Evolutionary conservation across 495 filamentous ascomycete species (phyloP), one percentile per base, ranked within the genome.

Genomic region (Physcia stellaris): DNA sequence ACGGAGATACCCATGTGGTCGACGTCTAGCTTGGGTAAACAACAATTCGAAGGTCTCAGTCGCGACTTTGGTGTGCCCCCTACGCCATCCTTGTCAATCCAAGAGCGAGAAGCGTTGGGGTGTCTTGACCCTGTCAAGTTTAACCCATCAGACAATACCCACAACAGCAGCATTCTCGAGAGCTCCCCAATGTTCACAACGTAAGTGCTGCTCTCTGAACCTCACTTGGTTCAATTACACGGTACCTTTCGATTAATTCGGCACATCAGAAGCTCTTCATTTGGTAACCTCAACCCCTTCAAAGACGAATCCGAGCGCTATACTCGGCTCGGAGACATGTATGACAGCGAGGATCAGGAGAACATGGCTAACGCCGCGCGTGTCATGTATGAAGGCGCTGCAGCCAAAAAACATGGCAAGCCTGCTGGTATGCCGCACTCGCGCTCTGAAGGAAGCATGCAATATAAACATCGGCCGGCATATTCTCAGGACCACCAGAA

Each of bases 201-300:
- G n/a, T n/a, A n/a, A n/a, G n/a, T n/a, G n/a, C n/a, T n/a, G n/a
- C n/a, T n/a, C n/a, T n/a, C n/a, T n/a, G n/a, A n/a, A n/a, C n/a
- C n/a, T n/a, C n/a, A n/a, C n/a, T n/a, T n/a, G n/a, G n/a, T n/a
- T n/a, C n/a, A n/a, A n/a, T n/a, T n/a, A n/a, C n/a, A n/a, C n/a
- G n/a, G n/a, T n/a, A 32, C 30, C 20, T 18, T 0, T 18, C 0
- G 1, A 36, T 31, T 31, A 19, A 33, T 35, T 42, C 9, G n/a
- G n/a, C n/a, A 17, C 15, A 39, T 24, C 30, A 52, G 52, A 10
- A 36, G 49, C 22, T 33, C 51, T n/a, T 35, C 42, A 1, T 56
- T 56, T 35, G 53, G 51, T 29, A 54, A 56, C 17, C 47, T 56
- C 37, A 61, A 61, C 35, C 56, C 58, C 4, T 58, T 56, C 33